Conservation (phyloP, 129 eudicot species). For the Artemisia tridentata region DNA sequence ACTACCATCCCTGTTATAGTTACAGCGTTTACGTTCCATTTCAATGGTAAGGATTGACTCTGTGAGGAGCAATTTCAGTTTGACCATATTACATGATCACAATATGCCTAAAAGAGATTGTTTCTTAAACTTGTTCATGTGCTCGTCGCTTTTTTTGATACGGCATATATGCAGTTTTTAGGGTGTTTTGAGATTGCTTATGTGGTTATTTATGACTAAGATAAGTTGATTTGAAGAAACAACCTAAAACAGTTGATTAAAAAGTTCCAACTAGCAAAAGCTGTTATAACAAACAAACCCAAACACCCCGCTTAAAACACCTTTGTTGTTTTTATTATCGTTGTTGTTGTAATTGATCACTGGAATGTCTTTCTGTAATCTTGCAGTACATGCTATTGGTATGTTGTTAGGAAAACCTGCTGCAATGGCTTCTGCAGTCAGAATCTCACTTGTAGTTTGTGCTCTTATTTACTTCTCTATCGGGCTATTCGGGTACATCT, state of each 20-base stretch:
- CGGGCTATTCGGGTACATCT: conserved; percentile 77
- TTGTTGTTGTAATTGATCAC: too few relatives aligned
- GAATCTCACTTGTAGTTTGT: conserved; percentile 68
- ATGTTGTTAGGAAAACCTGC: conserved; percentile 74
- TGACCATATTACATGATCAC: neutral
- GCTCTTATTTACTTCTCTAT: conserved; percentile 73
- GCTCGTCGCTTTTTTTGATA: too few relatives aligned
- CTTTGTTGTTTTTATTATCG: too few relatives aligned
- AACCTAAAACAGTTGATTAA: too few relatives aligned
- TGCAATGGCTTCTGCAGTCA: conserved; percentile 74
- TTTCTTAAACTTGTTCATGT: too few relatives aligned
- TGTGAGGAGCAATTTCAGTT: neutral
- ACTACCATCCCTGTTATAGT: conserved; percentile 90
- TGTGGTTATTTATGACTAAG: too few relatives aligned
- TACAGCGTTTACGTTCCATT: conserved; percentile 96
- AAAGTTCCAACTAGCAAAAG: too few relatives aligned
- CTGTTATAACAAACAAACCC: too few relatives aligned
- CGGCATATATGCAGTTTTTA: too few relatives aligned
- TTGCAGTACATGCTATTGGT: conserved; percentile 86
- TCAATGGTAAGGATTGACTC: conserved; percentile 56
- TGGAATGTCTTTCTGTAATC: neutral
- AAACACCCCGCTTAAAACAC: neutral
- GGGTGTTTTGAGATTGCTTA: too few relatives aligned
- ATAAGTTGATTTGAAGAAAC: too few relatives aligned
- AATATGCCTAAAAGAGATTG: neutral